Base-by-base conservation (phyloP, 768 basidiomycete species). In the Coprinopsis sp. region DNA sequence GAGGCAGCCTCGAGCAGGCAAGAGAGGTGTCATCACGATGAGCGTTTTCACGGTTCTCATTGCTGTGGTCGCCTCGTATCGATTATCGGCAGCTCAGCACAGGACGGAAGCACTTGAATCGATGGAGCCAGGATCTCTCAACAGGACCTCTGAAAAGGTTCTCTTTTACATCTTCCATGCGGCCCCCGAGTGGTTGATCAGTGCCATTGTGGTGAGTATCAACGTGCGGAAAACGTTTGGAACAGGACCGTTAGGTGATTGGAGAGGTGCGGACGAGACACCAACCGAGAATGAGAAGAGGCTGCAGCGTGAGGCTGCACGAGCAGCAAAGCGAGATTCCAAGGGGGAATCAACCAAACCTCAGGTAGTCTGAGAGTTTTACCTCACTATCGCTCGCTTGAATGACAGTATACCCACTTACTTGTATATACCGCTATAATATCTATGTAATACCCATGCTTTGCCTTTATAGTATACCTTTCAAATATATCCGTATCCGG, bases 101-200 rank as follows among this genome's bases (percentile, higher is more conserved):
- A 57, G 30, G 30, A 66, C 65, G 4, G 59, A 56, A 3, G 67
- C 70, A 3, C 51, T 70, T 25, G 48, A 47, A 3, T 67, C 61
- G 0, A 51, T 23, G 13, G 62, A 49, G 2, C 62, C 64, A n/a
- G 63, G 54, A 18, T 57, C 64, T 0, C 53, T 64, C 8, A 68
- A 70, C 49, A 64, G 60, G 10, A 40, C 57, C 2, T 33, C 41
- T 7, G 65, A 61, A 16, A 72, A 74, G 54, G 61, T 62, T 2
- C 51, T 52, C 0, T 73, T 74, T 49, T 74, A 74, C 45, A 51
- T 72, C 7, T 67, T 71, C 42, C 71, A 73, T 43, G 59, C 66
- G 14, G 51, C 72, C 3, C 71, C 70, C 0, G 72, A 73, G 46
- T 72, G 69, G 68, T 28, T 69, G 21, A 56, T 60, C 5, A 58